A percentile compares a stretch with the other conserved stretches of the same genome.
Conservation (phyloP, 371 early-diverging fungal genomes). For the Apophysomyces trapeziformis region DNA sequence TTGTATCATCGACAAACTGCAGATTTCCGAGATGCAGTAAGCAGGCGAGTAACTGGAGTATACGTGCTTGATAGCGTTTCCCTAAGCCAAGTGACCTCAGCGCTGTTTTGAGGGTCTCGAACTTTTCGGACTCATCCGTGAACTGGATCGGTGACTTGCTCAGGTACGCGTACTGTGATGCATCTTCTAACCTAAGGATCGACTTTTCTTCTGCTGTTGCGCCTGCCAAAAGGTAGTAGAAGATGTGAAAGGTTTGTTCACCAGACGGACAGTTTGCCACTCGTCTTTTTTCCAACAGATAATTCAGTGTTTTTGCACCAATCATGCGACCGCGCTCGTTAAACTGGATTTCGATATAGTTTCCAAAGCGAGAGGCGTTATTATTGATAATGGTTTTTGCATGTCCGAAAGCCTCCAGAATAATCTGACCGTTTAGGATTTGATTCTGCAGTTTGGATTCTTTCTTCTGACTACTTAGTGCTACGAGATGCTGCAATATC, state of each 20-base stretch:
- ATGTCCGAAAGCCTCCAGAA: slow-evolving; percentile 92
- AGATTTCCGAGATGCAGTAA: slow-evolving; percentile 88
- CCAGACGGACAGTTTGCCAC: slow-evolving; percentile 57
- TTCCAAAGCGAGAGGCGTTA: slow-evolving; percentile 92
- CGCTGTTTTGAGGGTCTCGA: slow-evolving; percentile 68
- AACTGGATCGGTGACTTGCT: slow-evolving; percentile 30
- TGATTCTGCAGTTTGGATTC: slow-evolving; percentile 81
- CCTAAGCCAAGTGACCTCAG: slow-evolving; percentile 82
- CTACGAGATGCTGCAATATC: slow-evolving; percentile 71
- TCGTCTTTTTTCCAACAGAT: slow-evolving; percentile 88
- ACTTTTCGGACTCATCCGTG: slow-evolving; percentile 57
- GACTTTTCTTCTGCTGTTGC: slow-evolving; percentile 42
- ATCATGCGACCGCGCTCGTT: slow-evolving; percentile 85
- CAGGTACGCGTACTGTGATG: slow-evolving; percentile 35
- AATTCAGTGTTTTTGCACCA: slow-evolving; percentile 90
- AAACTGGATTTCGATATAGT: slow-evolving; percentile 92
- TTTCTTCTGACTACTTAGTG: slow-evolving; percentile 78
- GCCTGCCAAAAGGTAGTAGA: slow-evolving; percentile 81
- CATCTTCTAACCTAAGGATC: slow-evolving; percentile 38
- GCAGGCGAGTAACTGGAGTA: slow-evolving; percentile 85
- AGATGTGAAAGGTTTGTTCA: slow-evolving; percentile 92
- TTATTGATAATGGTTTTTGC: slow-evolving; percentile 73
- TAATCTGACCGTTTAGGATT: slow-evolving; percentile 69
- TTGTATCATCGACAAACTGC: slow-evolving; percentile 66
- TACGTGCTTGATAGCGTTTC: slow-evolving; percentile 76